Evolutionary conservation across 352 stramenopile genomes (phyloP).

Genomic region (Pythium volutum): DNA sequence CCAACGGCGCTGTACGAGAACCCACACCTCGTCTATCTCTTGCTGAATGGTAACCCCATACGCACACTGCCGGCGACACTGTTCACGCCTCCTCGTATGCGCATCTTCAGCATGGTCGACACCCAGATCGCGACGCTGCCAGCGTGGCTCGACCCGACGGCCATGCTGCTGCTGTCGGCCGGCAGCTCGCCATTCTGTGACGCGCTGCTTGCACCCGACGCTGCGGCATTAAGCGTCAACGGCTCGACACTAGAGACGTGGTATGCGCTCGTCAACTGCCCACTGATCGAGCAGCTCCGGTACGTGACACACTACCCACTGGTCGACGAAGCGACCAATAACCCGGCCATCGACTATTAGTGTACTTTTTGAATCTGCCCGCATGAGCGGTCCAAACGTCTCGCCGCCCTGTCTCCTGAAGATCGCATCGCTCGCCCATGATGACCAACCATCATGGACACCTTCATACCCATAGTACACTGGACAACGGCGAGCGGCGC

Average conservation of each 20-base stretch:
- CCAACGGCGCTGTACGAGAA: conserved; percentile 5
- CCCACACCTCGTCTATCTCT: conserved; percentile 1
- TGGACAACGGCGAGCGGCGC: too few relatives aligned
- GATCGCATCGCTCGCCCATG: too few relatives aligned
- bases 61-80: too few relatives aligned
- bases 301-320: conserved; percentile 14
- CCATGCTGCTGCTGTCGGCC: background rate
- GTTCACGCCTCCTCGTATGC: too few relatives aligned
- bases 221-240: background rate
- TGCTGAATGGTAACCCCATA: conserved; percentile 18
- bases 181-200: conserved; percentile 3
- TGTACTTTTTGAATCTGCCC: too few relatives aligned
- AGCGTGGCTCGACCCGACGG: background rate
- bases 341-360: too few relatives aligned
- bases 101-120: background rate
- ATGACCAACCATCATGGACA: too few relatives aligned
- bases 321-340: conserved; percentile 5
- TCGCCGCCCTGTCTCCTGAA: too few relatives aligned
- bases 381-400: too few relatives aligned
- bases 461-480: too few relatives aligned
- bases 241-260: background rate
- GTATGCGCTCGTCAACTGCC: conserved; percentile 7
- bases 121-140: conserved; percentile 2
- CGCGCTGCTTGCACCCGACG: too few relatives aligned
- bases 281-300: background rate